These are phyloP conservation scores for Yarrowia divulgata DNA, from an alignment of 805 yeast genomes.

Conservation along the genomic window DNA sequence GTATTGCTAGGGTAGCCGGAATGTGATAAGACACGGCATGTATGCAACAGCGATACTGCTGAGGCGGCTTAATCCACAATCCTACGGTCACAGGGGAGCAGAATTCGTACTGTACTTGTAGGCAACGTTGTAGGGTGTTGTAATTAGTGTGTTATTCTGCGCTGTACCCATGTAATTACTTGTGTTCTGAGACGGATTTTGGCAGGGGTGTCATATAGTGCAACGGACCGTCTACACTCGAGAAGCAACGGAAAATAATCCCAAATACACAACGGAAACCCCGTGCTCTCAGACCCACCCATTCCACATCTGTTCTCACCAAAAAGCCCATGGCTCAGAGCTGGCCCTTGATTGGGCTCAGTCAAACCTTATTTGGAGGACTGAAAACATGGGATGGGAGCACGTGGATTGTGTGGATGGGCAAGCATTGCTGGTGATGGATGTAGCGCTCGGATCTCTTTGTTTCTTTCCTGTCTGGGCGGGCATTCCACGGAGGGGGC, in stretches of 20 bases:
- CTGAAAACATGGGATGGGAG: conserved; percentile 11
- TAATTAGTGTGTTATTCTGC: background rate
- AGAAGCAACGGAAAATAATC: background rate
- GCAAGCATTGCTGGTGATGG: background rate
- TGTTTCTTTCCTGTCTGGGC: background rate
- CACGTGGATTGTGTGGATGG: conserved; percentile 17
- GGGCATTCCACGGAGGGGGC: too few species aligned
- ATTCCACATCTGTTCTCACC: conserved; percentile 16
- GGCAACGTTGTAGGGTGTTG: background rate
- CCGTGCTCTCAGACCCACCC: background rate
- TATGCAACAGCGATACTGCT: conserved; percentile 2
- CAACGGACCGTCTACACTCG: background rate
- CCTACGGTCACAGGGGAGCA: background rate
- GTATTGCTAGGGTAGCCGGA: conserved; percentile 2
- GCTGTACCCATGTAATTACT: background rate
- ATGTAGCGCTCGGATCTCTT: conserved; percentile 3
- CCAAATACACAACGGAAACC: background rate
- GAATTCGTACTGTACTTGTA: background rate
- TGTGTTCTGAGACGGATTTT: background rate
- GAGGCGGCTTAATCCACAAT: conserved; percentile 15
- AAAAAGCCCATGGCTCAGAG: conserved; percentile 21
- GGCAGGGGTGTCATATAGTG: background rate
- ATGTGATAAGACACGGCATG: conserved; percentile 15
- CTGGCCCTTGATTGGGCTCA: conserved; percentile 33
- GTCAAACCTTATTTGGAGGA: conserved; percentile 8